Base-by-base conservation (phyloP, 352 stramenopile genomes). In the Nothophytophthora sp. region DNA sequence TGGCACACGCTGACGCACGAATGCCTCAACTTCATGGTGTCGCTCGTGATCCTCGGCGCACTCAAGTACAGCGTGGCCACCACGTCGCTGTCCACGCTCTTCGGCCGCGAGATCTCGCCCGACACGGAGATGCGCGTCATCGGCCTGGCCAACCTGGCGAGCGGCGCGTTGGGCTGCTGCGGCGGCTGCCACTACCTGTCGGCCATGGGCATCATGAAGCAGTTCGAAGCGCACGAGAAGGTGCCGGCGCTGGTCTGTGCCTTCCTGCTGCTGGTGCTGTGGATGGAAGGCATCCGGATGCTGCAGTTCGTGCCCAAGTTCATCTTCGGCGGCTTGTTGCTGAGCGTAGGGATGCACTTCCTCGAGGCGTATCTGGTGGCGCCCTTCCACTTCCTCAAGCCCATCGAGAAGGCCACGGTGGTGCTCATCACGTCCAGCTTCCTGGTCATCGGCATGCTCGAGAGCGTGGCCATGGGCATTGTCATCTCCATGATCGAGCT, bases 51-150 rank as follows among this genome's bases (percentile, higher is more conserved):
- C 41, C 65, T 93, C 4, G 80, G 81, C 15, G 75, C 74, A 5
- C 64, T 93, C 35, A 93, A 93, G 58, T 93, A 92, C 60, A 90
- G 78, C 23, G 83, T 93, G 1, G 67, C 82, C 0, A 88, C 81
- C 11, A 89, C 78, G 9, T 93, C 83, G 20, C 67, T 93, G 8
- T 93, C 83, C 8, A 91, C 81, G 16, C 61, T 93, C 4, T 93
- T 93, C 43, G 74, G 73, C 9, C 76, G 79, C 0, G 81, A 93
- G 29, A 89, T 93, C 38, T 90, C 76, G 2, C 76, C 80, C 0
- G 83, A 93, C 34, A 81, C 82, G 16, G 81, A 93, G 49, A 90
- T 93, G 78, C 70, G 78, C 18, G 79, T 88, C 5, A 93, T 93
- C 33, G 83, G 83, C 2, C 19, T 90, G 12, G 83, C 78, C 3